These are phyloP conservation scores for Alternaria consortialis DNA, from an alignment of 2,329 filamentous ascomycete species.

Conservation along the genomic window DNA sequence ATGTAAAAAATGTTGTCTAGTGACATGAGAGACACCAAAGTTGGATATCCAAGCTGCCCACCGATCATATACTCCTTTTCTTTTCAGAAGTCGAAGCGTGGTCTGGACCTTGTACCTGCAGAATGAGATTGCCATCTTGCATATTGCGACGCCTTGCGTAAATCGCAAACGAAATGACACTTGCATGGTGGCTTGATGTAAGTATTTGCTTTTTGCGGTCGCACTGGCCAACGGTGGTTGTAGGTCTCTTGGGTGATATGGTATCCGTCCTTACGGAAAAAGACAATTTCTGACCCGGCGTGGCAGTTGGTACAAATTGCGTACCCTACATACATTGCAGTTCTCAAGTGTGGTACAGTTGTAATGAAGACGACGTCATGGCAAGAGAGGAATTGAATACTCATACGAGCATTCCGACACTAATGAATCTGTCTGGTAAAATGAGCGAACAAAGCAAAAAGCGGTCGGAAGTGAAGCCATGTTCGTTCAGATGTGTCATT, in stretches of 20 bases:
- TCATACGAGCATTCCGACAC: not conserved
- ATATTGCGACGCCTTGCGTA: not conserved
- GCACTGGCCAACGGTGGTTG: not conserved
- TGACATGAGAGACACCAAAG: not conserved
- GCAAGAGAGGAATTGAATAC: not conserved
- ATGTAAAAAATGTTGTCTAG: not conserved
- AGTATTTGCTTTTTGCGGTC: not conserved
- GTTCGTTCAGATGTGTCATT: not conserved
- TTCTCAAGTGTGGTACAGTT: not conserved
- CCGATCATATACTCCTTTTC: not conserved
- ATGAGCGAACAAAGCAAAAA: not conserved
- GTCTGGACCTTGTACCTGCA: conserved; percentile 2
- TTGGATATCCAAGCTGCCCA: not conserved
- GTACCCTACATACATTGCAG: not conserved
- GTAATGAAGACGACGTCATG: not conserved
- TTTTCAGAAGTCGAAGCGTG: not conserved
- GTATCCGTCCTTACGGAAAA: not conserved
- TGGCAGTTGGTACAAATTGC: not conserved
- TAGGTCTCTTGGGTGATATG: not conserved
- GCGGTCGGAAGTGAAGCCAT: not conserved
- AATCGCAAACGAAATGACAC: not conserved
- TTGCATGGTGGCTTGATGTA: not conserved
- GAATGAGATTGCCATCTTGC: conserved; percentile 2
- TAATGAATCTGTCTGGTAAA: not conserved
- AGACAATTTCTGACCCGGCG: not conserved